phyloP scores from a whole-genome alignment of 2,329 filamentous ascomycete species.

The Cryphonectria radicalis region DNA sequence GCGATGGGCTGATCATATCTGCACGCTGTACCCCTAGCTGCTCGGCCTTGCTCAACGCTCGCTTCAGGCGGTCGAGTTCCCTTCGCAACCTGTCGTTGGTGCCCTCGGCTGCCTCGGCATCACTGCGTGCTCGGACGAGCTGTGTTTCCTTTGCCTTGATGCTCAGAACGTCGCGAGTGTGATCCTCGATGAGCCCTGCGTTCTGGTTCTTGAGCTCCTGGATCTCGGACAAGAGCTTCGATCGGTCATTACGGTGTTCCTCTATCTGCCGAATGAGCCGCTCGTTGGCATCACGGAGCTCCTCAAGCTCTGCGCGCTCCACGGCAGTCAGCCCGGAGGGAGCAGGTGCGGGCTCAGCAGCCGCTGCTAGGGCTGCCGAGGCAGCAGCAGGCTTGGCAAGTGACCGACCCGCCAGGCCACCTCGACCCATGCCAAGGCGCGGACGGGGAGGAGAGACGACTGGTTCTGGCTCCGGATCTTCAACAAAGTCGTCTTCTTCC shows the following conservation, averaged over 20 bases:
- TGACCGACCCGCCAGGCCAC: conserved; percentile 83
- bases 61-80: conserved; percentile 92
- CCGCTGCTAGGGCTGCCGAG: conserved; percentile 51
- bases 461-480: conserved; percentile 55
- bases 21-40: conserved; percentile 42
- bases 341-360: conserved; percentile 61
- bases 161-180: conserved; percentile 90
- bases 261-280: conserved; percentile 75
- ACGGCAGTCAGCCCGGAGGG: conserved; percentile 69
- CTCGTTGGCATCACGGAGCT: conserved; percentile 83
- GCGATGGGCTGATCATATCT: conserved; percentile 25
- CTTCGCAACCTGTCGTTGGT: conserved; percentile 81
- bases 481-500: conserved; percentile 46
- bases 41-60: conserved; percentile 71
- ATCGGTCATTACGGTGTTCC: conserved; percentile 80
- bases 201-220: conserved; percentile 97
- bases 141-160: conserved; percentile 99
- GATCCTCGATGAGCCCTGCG: conserved; percentile 93
- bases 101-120: conserved; percentile 86
- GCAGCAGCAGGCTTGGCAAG: conserved; percentile 71
- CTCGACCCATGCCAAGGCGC: conserved; percentile 71
- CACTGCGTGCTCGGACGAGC: conserved; percentile 85
- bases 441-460: conserved; percentile 51
- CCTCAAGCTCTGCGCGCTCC: conserved; percentile 92
- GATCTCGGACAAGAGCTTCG: conserved; percentile 82